Percentiles rank a stretch among this genome's conserved stretches.
Evolutionary conservation across 192 early-diverging fungal genomes (phyloP).

Genomic region (Coemansia sp.): DNA sequence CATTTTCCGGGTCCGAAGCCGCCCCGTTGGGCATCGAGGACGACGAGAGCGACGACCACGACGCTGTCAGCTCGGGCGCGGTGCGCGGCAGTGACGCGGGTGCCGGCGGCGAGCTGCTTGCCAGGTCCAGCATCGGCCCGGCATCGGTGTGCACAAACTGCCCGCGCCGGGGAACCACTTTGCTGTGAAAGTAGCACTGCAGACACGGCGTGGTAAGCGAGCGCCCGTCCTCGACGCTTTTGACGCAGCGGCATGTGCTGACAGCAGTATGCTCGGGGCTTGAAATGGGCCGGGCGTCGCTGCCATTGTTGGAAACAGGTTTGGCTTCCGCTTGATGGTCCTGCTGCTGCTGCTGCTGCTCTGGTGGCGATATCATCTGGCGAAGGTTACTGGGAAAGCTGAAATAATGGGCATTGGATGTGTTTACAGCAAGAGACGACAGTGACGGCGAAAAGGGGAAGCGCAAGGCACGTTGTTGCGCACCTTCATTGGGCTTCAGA

Average conservation of each 20-base stretch:
- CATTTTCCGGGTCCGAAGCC: conserved; percentile 19
- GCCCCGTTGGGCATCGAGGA: background rate
- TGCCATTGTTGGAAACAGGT: background rate
- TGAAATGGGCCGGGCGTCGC: background rate
- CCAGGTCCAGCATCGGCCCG: conserved; percentile 37
- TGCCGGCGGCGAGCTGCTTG: conserved; percentile 8
- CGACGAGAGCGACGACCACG: conserved; percentile 13
- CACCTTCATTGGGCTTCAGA: too few relatives aligned
- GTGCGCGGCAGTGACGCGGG: conserved; percentile 5
- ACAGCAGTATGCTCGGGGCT: conserved; percentile 1
- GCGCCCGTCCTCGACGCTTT: conserved; percentile 1
- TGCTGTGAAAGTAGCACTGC: conserved; percentile 21
- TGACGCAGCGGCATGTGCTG: conserved; percentile 1
- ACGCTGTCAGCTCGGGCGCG: conserved; percentile 7
- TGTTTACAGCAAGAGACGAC: conserved; percentile 23
- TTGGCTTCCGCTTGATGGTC: background rate
- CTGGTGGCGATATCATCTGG: conserved; percentile 14
- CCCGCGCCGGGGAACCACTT: conserved; percentile 18
- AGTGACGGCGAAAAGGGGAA: conserved; percentile 45
- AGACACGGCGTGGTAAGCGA: conserved; percentile 9
- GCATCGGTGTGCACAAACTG: conserved; percentile 48
- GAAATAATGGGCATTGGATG: conserved; percentile 13
- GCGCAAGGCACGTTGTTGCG: background rate
- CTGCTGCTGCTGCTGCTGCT: conserved; percentile 2
- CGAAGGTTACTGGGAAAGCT: conserved; percentile 15